These are phyloP conservation scores for Tetrahymena thermophila DNA, from an alignment of 73 alveolate species.

Conservation along the genomic window DNA sequence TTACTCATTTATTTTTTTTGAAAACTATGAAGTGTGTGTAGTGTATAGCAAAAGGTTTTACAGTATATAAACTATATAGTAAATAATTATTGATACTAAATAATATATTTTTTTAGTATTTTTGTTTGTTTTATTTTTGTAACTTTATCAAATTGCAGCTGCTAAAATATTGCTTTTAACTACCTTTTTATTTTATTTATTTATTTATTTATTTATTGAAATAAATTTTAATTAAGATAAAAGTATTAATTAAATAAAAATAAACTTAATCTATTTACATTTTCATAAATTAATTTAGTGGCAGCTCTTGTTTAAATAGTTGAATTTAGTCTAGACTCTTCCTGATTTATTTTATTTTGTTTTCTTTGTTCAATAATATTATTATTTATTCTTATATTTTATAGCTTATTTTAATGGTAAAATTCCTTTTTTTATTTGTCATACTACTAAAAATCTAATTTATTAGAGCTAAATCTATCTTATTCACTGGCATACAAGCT, in stretches of 20 bases:
- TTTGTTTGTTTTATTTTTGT: neutral
- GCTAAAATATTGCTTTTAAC: neutral
- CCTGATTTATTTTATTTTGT: neutral
- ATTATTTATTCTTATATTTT: neutral
- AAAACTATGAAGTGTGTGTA: too few species aligned
- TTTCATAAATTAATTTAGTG: neutral
- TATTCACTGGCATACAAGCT: neutral
- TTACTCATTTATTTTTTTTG: too few species aligned
- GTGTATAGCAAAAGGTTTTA: too few species aligned
- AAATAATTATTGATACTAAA: neutral
- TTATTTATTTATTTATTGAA: too few species aligned
- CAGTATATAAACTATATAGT: too few species aligned
- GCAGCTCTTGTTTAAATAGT: neutral
- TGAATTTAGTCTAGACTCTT: neutral
- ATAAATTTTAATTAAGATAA: too few species aligned
- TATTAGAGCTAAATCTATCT: neutral
- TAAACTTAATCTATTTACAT: neutral
- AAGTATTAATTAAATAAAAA: neutral
- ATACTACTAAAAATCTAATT: neutral
- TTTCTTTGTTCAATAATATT: neutral
- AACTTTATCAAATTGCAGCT: neutral
- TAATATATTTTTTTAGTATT: neutral
- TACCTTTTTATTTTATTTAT: neutral
- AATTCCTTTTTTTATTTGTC: neutral
- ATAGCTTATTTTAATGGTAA: neutral